phyloP scores from a whole-genome alignment of 106 monocot genomes.

The Dioscorea zingiberensis region DNA sequence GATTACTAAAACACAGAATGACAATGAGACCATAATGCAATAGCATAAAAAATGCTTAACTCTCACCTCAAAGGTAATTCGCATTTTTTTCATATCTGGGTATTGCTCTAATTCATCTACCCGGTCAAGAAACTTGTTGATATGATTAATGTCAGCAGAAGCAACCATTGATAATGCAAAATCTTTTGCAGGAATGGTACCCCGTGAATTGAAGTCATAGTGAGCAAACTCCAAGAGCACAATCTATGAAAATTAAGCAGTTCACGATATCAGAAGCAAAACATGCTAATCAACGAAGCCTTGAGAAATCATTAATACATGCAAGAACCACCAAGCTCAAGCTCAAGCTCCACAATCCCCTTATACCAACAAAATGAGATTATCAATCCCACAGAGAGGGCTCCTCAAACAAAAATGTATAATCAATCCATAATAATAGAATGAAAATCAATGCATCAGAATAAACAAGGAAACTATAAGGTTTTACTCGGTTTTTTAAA shows the following conservation, averaged over 20 bases:
- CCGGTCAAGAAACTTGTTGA: slow-evolving; percentile 79
- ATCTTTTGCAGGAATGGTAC: slow-evolving; percentile 78
- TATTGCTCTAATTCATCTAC: slow-evolving; percentile 50
- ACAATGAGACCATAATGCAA: background rate
- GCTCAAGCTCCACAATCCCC: background rate
- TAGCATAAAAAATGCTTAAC: background rate
- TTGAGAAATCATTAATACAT: background rate
- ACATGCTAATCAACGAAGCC: background rate
- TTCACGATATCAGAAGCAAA: background rate
- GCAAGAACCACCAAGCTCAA: background rate
- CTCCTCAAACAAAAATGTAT: no score
- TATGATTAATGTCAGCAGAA: slow-evolving; percentile 68
- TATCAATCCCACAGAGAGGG: no score
- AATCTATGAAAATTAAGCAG: slow-evolving; percentile 37
- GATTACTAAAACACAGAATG: slow-evolving; percentile 10
- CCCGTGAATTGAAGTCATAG: slow-evolving; percentile 68
- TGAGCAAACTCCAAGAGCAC: slow-evolving; percentile 80
- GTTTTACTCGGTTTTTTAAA: no score
- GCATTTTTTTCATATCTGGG: slow-evolving; percentile 41
- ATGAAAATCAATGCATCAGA: no score
- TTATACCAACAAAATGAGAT: no score
- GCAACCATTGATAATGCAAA: slow-evolving; percentile 96
- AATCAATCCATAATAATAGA: no score
- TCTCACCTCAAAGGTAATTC: slow-evolving; percentile 77
- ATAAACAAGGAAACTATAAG: no score